Evolutionary conservation across 2,329 filamentous ascomycete genomes (phyloP).

Genomic region (Curvularia eragrostidis): DNA sequence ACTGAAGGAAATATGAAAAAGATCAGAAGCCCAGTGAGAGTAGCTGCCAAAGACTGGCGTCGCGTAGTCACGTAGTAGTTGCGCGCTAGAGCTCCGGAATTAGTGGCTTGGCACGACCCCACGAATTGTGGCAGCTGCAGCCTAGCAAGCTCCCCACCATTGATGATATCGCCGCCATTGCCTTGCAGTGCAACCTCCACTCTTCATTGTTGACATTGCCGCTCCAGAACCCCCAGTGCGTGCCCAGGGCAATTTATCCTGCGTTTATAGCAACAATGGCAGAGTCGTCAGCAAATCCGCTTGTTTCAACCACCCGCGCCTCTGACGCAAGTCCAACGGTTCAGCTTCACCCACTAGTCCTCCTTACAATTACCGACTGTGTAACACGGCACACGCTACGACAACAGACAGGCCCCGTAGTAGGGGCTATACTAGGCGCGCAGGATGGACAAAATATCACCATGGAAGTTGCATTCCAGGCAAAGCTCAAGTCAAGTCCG

Average conservation of each 20-base stretch:
- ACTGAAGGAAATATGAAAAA: background rate
- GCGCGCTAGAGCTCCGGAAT: background rate
- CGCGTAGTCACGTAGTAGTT: conserved; percentile 16
- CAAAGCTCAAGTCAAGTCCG: conserved; percentile 57
- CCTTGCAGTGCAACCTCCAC: conserved; percentile 1
- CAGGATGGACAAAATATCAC: conserved; percentile 91
- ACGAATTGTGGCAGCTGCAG: conserved; percentile 19
- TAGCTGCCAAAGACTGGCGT: conserved; percentile 1
- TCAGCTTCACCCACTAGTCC: conserved; percentile 88
- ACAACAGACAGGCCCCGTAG: conserved; percentile 74
- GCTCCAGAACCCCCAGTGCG: background rate
- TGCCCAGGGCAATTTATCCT: background rate
- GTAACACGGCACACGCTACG: conserved; percentile 89
- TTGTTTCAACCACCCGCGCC: conserved; percentile 53
- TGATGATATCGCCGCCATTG: conserved; percentile 12
- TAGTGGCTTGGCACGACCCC: conserved; percentile 18
- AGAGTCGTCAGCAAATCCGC: conserved; percentile 48
- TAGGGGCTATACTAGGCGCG: conserved; percentile 88
- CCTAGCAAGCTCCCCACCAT: conserved; percentile 22
- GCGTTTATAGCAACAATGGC: conserved; percentile 42
- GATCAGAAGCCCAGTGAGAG: background rate
- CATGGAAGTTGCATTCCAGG: conserved; percentile 92
- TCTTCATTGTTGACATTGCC: background rate
- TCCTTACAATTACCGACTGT: conserved; percentile 96
- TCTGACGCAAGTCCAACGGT: conserved; percentile 79